Percentiles rank a stretch among this genome's conserved stretches.
phyloP scores from a whole-genome alignment of 1,139 yeast species.

The Meyerozyma elateridarum region DNA sequence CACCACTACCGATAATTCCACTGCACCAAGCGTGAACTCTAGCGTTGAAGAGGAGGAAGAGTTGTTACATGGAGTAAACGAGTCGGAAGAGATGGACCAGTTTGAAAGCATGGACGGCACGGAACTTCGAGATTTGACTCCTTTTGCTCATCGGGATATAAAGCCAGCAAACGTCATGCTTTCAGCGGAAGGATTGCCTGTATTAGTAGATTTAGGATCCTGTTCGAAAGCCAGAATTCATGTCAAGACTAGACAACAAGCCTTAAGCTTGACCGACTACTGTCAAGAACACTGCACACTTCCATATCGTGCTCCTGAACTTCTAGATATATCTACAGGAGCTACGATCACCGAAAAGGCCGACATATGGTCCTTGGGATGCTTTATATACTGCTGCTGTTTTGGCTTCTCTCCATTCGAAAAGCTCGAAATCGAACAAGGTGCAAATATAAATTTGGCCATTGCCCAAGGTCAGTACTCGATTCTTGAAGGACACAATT shows the following conservation, averaged over 20 bases:
- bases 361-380: conserved; percentile 91
- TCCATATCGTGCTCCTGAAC: conserved; percentile 88
- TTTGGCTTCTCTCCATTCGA: conserved; percentile 87
- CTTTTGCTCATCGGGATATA: conserved; percentile 82
- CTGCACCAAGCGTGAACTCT: conserved; percentile 5
- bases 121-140: conserved; percentile 55
- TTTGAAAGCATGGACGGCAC: conserved; percentile 22
- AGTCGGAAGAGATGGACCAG: conserved; percentile 25
- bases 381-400: conserved; percentile 70
- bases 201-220: conserved; percentile 81
- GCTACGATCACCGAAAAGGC: conserved; percentile 61
- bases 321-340: conserved; percentile 70
- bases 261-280: conserved; percentile 70
- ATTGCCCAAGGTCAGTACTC: conserved; percentile 65
- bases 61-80: conserved; percentile 23
- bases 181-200: conserved; percentile 67
- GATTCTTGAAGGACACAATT: conserved; percentile 54
- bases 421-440: conserved; percentile 71
- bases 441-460: conserved; percentile 78
- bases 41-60: conserved; percentile 20
- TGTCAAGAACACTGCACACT: conserved; percentile 85
- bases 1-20: no score
- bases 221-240: conserved; percentile 59
- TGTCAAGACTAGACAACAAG: conserved; percentile 60
- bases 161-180: conserved; percentile 90